Evolutionary conservation across 306 rosid genomes (phyloP), one percentile per base, ranked within the genome.

Genomic region (Castanopsis chinensis): DNA sequence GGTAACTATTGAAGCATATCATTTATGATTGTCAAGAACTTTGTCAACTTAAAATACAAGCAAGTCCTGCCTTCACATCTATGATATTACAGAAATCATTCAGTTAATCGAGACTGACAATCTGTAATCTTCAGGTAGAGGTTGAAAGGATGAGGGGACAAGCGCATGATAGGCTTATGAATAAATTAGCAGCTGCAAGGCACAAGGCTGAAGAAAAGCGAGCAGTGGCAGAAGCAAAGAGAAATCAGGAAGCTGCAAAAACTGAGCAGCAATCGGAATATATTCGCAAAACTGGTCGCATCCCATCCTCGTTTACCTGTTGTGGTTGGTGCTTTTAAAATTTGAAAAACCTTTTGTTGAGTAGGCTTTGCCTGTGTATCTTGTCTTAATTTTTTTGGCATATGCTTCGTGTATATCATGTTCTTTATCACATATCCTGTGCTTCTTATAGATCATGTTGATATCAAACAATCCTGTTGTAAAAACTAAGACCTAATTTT

Each of bases 121-220:
- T 72, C 37, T 1, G 11, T 67, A 76, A 78, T 11, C 82, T 88
- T 82, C 92, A 94, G 99, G 99, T 94, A 23, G 97, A 92, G 70
- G 93, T 94, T 60, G 99, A 94, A 78, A 90, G 90, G 81, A 85
- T 92, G 82, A 76, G 90, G 67, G 92, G 93, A 28, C 89, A 78
- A 45, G 89, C 95, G 18, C 97, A 94, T 3, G 92, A 88, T 75
- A 92, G 82, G 92, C 92, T 92, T 52, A 86, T 89, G 95, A 92
- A 91, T 37, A 94, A 92, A 84, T 74, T 94, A 68, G 97, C 99
- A 27, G 83, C 87, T 28, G 92, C 90, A 27, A 90, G 92, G 81
- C 92, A 87, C 84, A 91, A 86, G 81, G 97, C 99, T n/a, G 97
- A 94, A 85, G 97, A 90, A 78, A 94, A 91, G 80, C 87, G 93